A percentile compares a stretch with the other conserved stretches of the same genome.
Conservation (phyloP, 805 yeast genomes). For the Wickerhamomyces rabaulensis region DNA sequence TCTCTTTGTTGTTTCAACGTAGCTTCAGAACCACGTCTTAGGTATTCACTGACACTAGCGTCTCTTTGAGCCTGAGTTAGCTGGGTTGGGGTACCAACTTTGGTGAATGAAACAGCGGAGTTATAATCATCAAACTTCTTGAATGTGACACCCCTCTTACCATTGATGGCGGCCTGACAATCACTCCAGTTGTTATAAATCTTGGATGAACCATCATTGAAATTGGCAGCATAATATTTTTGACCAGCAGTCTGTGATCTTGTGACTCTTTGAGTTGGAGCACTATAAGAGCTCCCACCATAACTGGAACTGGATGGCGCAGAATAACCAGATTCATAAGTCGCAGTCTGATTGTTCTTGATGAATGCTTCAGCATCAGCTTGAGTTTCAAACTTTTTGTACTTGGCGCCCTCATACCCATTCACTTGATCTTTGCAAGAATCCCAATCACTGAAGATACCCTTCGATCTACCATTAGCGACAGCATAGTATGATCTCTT, state of each 20-base stretch:
- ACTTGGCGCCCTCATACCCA: constrained; percentile 35
- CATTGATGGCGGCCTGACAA: constrained; percentile 26
- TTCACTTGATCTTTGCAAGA: constrained; percentile 45
- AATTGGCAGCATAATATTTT: constrained; percentile 30
- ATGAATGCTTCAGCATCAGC: constrained; percentile 43
- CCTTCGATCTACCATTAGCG: constrained; percentile 43
- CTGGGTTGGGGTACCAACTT: not conserved
- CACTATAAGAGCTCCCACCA: not conserved
- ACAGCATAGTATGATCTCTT: constrained; percentile 44
- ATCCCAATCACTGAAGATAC: constrained; percentile 59
- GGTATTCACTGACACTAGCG: not conserved
- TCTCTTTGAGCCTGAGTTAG: constrained; percentile 2
- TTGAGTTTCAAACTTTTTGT: constrained; percentile 36
- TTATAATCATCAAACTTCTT: constrained; percentile 33
- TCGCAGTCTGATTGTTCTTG: not conserved
- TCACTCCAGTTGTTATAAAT: constrained; percentile 29
- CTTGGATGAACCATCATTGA: constrained; percentile 20
- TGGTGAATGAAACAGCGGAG: constrained; percentile 12
- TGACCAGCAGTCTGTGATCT: not conserved
- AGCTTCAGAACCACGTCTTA: constrained; percentile 1
- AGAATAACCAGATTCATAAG: not conserved
- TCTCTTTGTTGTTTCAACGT: constrained; percentile 7
- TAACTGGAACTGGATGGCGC: not conserved
- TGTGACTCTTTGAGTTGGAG: not conserved
- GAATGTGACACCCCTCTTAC: constrained; percentile 34